phyloP scores from a whole-genome alignment of 2,329 filamentous ascomycete genomes.

The Tolypocladium inflatum region DNA sequence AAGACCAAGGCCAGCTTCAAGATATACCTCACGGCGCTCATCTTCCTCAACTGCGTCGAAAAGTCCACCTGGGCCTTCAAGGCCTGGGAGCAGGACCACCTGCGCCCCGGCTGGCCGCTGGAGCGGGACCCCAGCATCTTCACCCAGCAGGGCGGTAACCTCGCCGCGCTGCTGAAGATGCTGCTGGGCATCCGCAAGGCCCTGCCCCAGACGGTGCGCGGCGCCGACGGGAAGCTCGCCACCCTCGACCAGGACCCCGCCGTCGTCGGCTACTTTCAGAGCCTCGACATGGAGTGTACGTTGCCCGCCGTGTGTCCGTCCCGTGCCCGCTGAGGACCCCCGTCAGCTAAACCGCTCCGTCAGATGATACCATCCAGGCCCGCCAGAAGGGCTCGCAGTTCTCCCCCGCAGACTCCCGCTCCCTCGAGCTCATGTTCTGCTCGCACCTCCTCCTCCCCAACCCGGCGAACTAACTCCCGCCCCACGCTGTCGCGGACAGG shows the following conservation, averaged over 20 bases:
- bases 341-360: not conserved
- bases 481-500: not conserved
- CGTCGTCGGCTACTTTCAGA: constrained; percentile 43
- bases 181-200: constrained; percentile 51
- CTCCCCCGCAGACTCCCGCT: constrained; percentile 37
- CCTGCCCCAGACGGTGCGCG: constrained; percentile 41
- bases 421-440: constrained; percentile 40
- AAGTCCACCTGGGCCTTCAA: constrained; percentile 62
- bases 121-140: constrained; percentile 46
- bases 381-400: constrained; percentile 44
- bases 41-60: constrained; percentile 57
- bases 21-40: constrained; percentile 51
- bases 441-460: constrained; percentile 36
- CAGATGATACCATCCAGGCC: constrained; percentile 24
- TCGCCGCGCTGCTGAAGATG: constrained; percentile 52
- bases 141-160: constrained; percentile 47
- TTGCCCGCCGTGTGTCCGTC: constrained; percentile 5
- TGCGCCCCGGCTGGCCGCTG: constrained; percentile 51
- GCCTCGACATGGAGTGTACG: constrained; percentile 49
- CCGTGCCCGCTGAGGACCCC: not conserved
- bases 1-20: constrained; percentile 50
- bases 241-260: constrained; percentile 36
- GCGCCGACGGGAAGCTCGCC: constrained; percentile 37
- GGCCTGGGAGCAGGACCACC: constrained; percentile 54
- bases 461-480: constrained; percentile 3